Evolutionary conservation across 2,329 filamentous ascomycete species (phyloP), one percentile per base, ranked within the genome.

Genomic region (Pseudogymnoascus sp.): DNA sequence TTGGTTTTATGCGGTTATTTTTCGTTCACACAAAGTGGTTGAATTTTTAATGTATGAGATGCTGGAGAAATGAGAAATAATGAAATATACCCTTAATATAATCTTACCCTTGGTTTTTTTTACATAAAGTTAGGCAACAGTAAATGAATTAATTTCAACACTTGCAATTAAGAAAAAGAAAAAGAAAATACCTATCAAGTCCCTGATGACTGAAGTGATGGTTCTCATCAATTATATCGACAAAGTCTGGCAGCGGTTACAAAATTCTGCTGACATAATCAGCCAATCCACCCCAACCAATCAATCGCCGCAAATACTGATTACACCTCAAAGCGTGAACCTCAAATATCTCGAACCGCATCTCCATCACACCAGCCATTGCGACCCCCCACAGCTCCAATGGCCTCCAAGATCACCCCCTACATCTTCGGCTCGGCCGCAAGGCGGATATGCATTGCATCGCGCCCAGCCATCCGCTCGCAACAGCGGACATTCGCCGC

Each of bases 391-490:
- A 67, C 62, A 47, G 66, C 66, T 65, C 57, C 68, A 72, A 96
- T 96, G 91, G 89, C 91, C 74, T 92, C 88, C 75, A 93, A 88
- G 80, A 78, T 96, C 73, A 82, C 86, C 64, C 88, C 90, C 57
- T 82, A 87, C 73, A 76, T 89, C 71, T 79, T 90, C 76, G 83
- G 90, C 76, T 84, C 85, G 70, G 84, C 82, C 73, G 78, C 83
- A 69, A 84, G 89, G 72, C 79, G 85, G 67, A 77, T 82, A 68
- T 81, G 84, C 73, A 82, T 83, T 75, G 77, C 83, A 70, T 80
- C 84, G 69, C 57, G 57, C 57, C 57, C 57, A 36, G 57, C 57
- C 33, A 36, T 58, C 14, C 79, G 81, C 71, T 78, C 83, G 66
- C 89, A 89, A 77, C 83, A 81, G 75, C 87, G 91, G 73, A 79